These are phyloP conservation scores for Protomyces pachydermus DNA, from an alignment of 1,139 yeast genomes.

Conservation along the genomic window DNA sequence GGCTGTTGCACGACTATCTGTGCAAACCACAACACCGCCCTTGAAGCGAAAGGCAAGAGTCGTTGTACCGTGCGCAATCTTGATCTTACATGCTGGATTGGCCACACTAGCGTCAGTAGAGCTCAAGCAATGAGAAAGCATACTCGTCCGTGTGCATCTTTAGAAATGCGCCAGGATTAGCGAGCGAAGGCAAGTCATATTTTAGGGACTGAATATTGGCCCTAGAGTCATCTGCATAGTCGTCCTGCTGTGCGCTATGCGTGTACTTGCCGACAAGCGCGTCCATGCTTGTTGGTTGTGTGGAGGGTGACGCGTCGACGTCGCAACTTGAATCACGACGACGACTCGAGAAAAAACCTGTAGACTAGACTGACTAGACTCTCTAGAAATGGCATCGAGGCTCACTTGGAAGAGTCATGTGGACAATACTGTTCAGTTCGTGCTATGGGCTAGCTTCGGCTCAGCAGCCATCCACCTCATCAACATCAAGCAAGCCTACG, in stretches of 20 bases:
- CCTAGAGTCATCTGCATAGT: neutral
- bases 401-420: constrained; percentile 12
- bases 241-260: neutral
- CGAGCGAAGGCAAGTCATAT: constrained; percentile 21
- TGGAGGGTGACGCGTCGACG: neutral
- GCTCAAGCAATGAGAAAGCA: constrained; percentile 10
- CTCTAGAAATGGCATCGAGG: neutral
- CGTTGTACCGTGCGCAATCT: constrained; percentile 97
- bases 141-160: constrained; percentile 27
- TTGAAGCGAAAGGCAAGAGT: constrained; percentile 93
- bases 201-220: constrained; percentile 3
- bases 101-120: constrained; percentile 25
- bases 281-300: neutral
- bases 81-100: constrained; percentile 90
- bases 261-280: neutral
- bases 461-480: constrained; percentile 22
- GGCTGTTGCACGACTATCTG: constrained; percentile 29
- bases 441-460: constrained; percentile 25
- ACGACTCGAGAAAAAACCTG: neutral
- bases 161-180: constrained; percentile 26
- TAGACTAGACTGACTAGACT: neutral
- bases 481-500: constrained; percentile 21
- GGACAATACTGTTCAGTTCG: constrained; percentile 18
- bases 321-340: neutral
- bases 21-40: constrained; percentile 67